Evolutionary conservation across 176 grass and related monocot species (phyloP).

Genomic region (Miscanthus lutarioriparius): DNA sequence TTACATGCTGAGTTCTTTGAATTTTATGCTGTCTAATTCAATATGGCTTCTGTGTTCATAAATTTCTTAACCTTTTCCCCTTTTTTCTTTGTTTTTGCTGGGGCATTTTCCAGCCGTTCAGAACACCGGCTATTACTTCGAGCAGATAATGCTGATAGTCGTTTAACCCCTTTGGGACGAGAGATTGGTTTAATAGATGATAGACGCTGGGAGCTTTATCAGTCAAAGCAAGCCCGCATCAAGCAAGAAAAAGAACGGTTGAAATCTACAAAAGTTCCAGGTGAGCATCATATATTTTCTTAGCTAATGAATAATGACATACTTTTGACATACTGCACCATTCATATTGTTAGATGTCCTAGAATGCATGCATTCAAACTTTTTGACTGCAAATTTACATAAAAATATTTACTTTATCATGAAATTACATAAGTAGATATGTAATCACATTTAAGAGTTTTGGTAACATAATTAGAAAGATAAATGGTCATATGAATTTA

Average conservation of each 20-base stretch:
- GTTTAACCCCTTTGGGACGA: slow-evolving; percentile 78
- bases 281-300: slow-evolving; percentile 35
- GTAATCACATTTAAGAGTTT: neutral
- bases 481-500: neutral
- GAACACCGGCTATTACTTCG: slow-evolving; percentile 86
- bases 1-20: neutral
- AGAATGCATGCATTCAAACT: neutral
- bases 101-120: slow-evolving; percentile 63
- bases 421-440: neutral
- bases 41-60: neutral
- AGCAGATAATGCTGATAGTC: slow-evolving; percentile 95
- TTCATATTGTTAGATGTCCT: neutral
- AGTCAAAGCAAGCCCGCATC: slow-evolving; percentile 75
- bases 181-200: slow-evolving; percentile 97
- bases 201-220: slow-evolving; percentile 82
- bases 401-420: neutral
- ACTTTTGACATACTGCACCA: neutral
- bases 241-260: slow-evolving; percentile 81
- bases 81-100: slow-evolving; percentile 20
- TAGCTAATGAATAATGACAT: neutral
- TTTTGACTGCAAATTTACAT: neutral
- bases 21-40: neutral
- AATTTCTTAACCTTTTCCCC: neutral
- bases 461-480: neutral
- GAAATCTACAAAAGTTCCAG: slow-evolving; percentile 65